phyloP scores from a whole-genome alignment of 163 green algal species.

The Scenedesmus sp. region DNA sequence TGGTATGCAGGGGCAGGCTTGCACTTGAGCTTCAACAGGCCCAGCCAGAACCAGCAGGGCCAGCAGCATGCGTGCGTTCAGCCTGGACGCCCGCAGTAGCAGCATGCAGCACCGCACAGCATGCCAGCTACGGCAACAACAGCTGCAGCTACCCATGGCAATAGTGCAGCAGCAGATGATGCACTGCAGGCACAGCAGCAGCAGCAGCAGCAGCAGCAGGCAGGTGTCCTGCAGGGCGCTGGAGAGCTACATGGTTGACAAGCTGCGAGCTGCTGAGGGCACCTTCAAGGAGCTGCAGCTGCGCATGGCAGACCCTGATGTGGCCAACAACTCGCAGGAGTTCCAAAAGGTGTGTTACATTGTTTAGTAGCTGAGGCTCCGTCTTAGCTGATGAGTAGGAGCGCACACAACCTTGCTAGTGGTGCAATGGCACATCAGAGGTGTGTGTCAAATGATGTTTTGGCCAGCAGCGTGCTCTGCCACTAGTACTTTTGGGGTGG shows the following conservation, averaged over 20 bases:
- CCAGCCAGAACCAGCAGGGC: background rate
- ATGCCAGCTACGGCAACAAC: background rate
- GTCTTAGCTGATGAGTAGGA: background rate
- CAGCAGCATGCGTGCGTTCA: slow-evolving; percentile 9
- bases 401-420: background rate
- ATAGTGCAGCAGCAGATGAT: background rate
- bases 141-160: background rate
- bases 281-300: slow-evolving; percentile 83
- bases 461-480: no score
- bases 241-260: slow-evolving; percentile 86
- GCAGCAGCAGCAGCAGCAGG: background rate
- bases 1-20: background rate
- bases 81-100: background rate
- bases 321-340: slow-evolving; percentile 78
- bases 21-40: background rate
- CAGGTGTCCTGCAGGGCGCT: slow-evolving; percentile 55
- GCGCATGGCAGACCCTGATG: slow-evolving; percentile 86
- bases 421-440: no score
- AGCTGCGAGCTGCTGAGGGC: slow-evolving; percentile 76
- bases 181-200: background rate
- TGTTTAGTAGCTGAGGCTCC: no score
- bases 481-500: no score
- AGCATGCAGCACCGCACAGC: background rate
- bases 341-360: slow-evolving; percentile 73
- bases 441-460: no score